Conservation (phyloP, 768 basidiomycete species). For the Collybiopsis confluens region DNA sequence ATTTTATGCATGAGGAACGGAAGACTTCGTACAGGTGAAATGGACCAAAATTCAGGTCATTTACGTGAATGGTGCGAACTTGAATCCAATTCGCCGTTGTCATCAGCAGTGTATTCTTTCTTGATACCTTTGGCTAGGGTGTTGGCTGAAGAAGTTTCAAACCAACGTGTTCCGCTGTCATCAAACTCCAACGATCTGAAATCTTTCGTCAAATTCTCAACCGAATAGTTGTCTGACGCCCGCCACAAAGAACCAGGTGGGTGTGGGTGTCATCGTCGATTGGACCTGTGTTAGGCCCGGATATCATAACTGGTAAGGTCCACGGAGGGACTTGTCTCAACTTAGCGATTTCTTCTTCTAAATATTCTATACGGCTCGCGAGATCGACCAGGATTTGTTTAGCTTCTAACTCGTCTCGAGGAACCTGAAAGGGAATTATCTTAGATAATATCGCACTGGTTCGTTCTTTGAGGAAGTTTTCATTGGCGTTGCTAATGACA, state of each 20-base stretch:
- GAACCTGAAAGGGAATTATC: neutral
- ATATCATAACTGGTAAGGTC: no score
- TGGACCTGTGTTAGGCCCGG: no score
- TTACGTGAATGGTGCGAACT: neutral
- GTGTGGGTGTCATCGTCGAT: no score
- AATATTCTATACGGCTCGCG: neutral
- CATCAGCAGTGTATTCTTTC: constrained; percentile 29
- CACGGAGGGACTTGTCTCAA: neutral
- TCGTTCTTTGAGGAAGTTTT: neutral
- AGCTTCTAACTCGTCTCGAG: neutral
- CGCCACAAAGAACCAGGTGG: neutral
- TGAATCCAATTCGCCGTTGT: neutral
- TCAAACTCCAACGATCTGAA: neutral
- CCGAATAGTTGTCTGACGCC: no score
- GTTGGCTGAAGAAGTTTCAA: constrained; percentile 51
- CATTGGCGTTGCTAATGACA: no score
- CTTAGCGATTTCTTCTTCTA: constrained; percentile 1
- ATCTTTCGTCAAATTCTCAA: no score
- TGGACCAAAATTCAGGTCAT: constrained; percentile 14
- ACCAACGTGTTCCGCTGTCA: constrained; percentile 25
- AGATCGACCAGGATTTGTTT: neutral
- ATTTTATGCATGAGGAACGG: no score
- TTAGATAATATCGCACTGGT: neutral
- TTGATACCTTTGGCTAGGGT: constrained; percentile 44
- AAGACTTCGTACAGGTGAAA: constrained; percentile 16